Evolutionary conservation across 2,329 filamentous ascomycete species (phyloP).

Genomic region (Arthrobotrys musiformis): DNA sequence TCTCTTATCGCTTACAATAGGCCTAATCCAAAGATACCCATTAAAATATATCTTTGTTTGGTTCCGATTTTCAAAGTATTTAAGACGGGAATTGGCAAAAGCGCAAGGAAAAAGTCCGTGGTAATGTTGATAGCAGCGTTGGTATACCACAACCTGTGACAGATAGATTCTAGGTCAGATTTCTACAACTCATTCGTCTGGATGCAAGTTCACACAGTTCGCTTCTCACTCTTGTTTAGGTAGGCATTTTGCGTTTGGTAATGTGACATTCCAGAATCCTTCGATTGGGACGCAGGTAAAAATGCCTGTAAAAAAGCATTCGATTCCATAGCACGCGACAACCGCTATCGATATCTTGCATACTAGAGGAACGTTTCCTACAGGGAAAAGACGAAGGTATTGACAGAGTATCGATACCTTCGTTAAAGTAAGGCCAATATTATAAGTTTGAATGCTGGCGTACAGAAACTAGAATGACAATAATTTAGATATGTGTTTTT

Average conservation of each 20-base stretch:
- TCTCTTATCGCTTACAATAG: slow-evolving; percentile 59
- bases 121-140: slow-evolving; percentile 58
- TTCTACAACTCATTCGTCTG: no score
- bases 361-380: neutral
- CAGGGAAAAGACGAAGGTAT: slow-evolving; percentile 14
- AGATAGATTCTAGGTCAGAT: neutral
- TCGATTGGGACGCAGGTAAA: slow-evolving; percentile 16
- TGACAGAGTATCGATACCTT: slow-evolving; percentile 16
- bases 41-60: slow-evolving; percentile 59
- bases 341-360: neutral
- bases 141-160: slow-evolving; percentile 47
- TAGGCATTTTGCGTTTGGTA: neutral
- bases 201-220: no score
- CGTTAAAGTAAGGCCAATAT: slow-evolving; percentile 7
- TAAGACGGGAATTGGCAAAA: slow-evolving; percentile 59
- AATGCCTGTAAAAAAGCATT: slow-evolving; percentile 17
- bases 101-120: slow-evolving; percentile 59
- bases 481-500: no score
- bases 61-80: slow-evolving; percentile 56
- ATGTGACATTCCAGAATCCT: slow-evolving; percentile 8
- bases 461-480: slow-evolving; percentile 3
- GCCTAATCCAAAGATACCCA: slow-evolving; percentile 60
- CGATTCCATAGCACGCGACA: slow-evolving; percentile 13
- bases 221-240: neutral
- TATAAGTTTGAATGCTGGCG: slow-evolving; percentile 21